Conservation (phyloP, 2,329 filamentous ascomycete genomes). For the Raffaelea ambrosiae region DNA sequence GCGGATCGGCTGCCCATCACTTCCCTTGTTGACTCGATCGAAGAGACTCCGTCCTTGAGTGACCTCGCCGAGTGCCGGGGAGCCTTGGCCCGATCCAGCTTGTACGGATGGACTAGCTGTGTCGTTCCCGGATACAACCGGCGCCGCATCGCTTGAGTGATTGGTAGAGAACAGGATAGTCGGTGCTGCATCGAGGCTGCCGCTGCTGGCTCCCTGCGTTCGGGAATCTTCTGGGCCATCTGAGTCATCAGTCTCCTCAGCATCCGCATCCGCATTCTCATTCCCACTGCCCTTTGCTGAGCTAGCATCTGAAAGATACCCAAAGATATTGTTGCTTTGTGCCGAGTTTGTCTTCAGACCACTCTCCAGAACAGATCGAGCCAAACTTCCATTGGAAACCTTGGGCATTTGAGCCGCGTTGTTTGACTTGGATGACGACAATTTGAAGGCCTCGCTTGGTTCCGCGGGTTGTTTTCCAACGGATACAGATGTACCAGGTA, state of each 20-base stretch:
- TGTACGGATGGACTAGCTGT: too few species aligned
- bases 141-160: constrained; percentile 15
- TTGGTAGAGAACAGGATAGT: constrained; percentile 21
- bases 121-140: too few species aligned
- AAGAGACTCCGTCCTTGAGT: constrained; percentile 44
- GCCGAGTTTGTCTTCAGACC: constrained; percentile 13
- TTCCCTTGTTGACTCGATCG: constrained; percentile 43
- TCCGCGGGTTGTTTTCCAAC: constrained; percentile 17
- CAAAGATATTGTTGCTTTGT: constrained; percentile 50
- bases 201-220: constrained; percentile 32
- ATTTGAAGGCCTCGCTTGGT: constrained; percentile 13
- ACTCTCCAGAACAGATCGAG: constrained; percentile 32
- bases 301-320: constrained; percentile 48
- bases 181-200: constrained; percentile 30
- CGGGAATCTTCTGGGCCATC: constrained; percentile 35
- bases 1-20: constrained; percentile 40
- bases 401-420: constrained; percentile 24
- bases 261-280: constrained; percentile 31
- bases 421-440: constrained; percentile 19
- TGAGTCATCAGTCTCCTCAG: constrained; percentile 27
- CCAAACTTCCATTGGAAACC: constrained; percentile 24
- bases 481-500: constrained; percentile 4
- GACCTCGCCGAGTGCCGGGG: constrained; percentile 33
- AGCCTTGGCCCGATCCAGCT: too few species aligned
- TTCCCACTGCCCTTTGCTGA: constrained; percentile 46